These are phyloP conservation scores for Aureobasidium musti DNA, from an alignment of 2,329 filamentous ascomycete species.

Conservation along the genomic window DNA sequence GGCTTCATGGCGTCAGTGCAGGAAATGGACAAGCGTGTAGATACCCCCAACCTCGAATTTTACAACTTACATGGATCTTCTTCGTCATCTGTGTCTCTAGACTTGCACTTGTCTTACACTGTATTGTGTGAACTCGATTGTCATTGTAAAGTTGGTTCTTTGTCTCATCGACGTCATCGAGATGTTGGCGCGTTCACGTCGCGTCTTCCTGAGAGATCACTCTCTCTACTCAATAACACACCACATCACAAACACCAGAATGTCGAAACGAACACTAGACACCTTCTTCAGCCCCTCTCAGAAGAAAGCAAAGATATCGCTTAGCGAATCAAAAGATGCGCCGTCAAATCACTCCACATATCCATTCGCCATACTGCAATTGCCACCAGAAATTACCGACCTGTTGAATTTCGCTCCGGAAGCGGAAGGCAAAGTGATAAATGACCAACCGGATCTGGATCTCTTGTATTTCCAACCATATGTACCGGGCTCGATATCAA, in stretches of 20 bases:
- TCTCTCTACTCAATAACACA: conserved; percentile 8
- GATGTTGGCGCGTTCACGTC: conserved; percentile 26
- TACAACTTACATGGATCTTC: neutral
- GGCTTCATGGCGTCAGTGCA: conserved; percentile 17
- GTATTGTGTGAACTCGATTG: neutral
- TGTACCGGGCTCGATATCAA: conserved; percentile 58
- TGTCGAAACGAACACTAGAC: conserved; percentile 60
- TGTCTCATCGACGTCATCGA: conserved; percentile 19
- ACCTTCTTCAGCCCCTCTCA: conserved; percentile 63
- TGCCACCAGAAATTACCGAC: conserved; percentile 49
- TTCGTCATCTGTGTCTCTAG: neutral
- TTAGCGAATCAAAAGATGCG: conserved; percentile 31
- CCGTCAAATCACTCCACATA: conserved; percentile 54
- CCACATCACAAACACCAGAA: conserved; percentile 47
- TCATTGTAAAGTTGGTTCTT: neutral
- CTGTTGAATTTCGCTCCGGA: conserved; percentile 48
- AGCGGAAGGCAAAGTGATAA: conserved; percentile 58
- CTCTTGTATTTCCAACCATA: conserved; percentile 76
- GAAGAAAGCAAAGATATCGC: conserved; percentile 42
- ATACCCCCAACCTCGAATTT: conserved; percentile 26
- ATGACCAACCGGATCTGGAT: conserved; percentile 69
- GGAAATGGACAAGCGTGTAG: conserved; percentile 14
- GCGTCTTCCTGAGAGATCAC: conserved; percentile 12
- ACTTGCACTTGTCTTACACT: neutral
- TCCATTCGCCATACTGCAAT: conserved; percentile 54